Percentiles rank a stretch among this genome's conserved stretches.
These are phyloP conservation scores for Xylariales sp. DNA, from an alignment of 2,329 filamentous ascomycete genomes.

Conservation along the genomic window DNA sequence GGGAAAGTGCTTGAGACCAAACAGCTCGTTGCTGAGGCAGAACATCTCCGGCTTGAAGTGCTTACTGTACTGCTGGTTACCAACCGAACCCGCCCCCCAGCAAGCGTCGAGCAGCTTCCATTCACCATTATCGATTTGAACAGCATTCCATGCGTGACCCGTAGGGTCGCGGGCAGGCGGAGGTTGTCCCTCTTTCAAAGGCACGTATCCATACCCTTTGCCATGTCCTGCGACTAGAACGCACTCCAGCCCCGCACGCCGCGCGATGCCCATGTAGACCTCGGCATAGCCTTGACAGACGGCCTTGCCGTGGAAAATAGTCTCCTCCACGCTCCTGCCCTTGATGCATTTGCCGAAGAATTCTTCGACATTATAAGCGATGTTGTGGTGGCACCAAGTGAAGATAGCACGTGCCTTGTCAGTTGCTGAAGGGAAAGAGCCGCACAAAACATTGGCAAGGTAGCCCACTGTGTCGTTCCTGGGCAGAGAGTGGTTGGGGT, in stretches of 20 bases:
- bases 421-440: conserved; percentile 73
- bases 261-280: conserved; percentile 74
- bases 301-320: conserved; percentile 71
- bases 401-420: conserved; percentile 94
- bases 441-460: conserved; percentile 73
- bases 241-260: conserved; percentile 73
- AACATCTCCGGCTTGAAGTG: conserved; percentile 63
- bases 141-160: conserved; percentile 90
- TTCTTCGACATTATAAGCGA: conserved; percentile 74
- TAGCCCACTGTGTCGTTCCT: conserved; percentile 61
- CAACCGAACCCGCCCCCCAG: conserved; percentile 76
- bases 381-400: conserved; percentile 92
- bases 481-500: conserved; percentile 69
- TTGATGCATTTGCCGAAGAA: conserved; percentile 73
- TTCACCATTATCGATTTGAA: conserved; percentile 76
- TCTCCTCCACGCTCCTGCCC: conserved; percentile 64
- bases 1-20: conserved; percentile 79
- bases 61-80: conserved; percentile 55
- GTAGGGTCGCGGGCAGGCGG: conserved; percentile 59
- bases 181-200: conserved; percentile 58
- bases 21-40: conserved; percentile 66
- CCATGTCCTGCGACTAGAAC: conserved; percentile 74
- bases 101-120: conserved; percentile 93
- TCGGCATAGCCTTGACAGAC: conserved; percentile 92
- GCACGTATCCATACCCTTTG: conserved; percentile 74